These are phyloP conservation scores for Globisporangium emineosum DNA, from an alignment of 352 stramenopile genomes.

Conservation along the genomic window DNA sequence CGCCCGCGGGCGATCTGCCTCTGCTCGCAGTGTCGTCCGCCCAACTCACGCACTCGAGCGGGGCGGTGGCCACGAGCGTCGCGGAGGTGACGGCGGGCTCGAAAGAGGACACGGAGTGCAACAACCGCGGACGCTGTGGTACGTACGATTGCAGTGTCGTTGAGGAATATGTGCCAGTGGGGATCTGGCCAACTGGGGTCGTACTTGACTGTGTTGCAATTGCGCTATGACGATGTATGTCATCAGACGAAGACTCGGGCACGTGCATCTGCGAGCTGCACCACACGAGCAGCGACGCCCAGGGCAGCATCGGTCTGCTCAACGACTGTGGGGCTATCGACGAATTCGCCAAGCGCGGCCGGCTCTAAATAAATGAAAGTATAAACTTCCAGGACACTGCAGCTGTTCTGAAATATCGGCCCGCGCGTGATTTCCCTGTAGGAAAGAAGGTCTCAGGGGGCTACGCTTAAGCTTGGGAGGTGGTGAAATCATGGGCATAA, in stretches of 20 bases:
- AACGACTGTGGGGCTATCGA: conserved; percentile 68
- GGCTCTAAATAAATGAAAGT: background rate
- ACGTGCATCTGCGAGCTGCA: conserved; percentile 56
- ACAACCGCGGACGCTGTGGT: conserved; percentile 75
- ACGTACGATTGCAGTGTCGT: conserved; percentile 11
- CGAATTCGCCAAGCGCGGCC: conserved; percentile 33
- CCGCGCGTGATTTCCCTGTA: background rate
- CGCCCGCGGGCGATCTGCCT: conserved; percentile 59
- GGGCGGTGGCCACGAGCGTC: conserved; percentile 29
- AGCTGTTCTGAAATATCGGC: background rate
- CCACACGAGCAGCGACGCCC: conserved; percentile 57
- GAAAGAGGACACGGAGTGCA: conserved; percentile 73
- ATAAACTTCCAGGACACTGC: background rate
- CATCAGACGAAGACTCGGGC: conserved; percentile 65
- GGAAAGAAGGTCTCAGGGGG: background rate
- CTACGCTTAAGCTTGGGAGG: too few relatives aligned
- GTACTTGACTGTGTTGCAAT: too few relatives aligned
- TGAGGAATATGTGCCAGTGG: too few relatives aligned
- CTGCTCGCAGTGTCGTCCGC: conserved; percentile 32
- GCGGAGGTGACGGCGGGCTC: conserved; percentile 33
- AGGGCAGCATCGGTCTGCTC: conserved; percentile 38
- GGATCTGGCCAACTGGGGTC: too few relatives aligned
- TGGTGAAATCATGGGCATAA: too few relatives aligned
- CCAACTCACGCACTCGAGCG: conserved; percentile 35
- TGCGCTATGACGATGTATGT: too few relatives aligned